These are phyloP conservation scores for Pachyrhizus erosus DNA, from an alignment of 306 rosid genomes.

Conservation along the genomic window DNA sequence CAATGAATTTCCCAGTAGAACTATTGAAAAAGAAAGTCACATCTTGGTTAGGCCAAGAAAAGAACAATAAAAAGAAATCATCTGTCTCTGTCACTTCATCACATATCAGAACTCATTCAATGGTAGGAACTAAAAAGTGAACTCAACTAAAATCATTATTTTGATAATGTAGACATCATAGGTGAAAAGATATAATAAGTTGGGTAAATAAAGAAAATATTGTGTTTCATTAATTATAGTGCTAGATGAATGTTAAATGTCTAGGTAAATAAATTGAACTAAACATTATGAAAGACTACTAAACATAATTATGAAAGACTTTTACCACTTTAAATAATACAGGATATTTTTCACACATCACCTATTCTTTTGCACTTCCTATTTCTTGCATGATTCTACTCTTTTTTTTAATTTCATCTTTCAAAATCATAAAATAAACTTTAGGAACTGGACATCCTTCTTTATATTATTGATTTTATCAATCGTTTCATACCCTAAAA, in stretches of 20 bases:
- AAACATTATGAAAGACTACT: neutral
- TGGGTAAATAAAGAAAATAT: neutral
- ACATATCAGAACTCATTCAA: neutral
- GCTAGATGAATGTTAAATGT: neutral
- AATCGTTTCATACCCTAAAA: neutral
- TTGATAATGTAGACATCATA: neutral
- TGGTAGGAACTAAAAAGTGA: neutral
- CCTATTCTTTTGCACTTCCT: neutral
- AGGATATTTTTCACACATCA: neutral
- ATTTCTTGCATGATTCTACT: neutral
- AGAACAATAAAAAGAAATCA: neutral
- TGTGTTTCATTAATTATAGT: neutral
- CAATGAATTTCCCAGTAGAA: neutral
- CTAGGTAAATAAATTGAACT: neutral
- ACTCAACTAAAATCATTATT: neutral
- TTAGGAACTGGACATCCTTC: neutral
- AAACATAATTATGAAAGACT: too few relatives aligned
- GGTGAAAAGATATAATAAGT: neutral
- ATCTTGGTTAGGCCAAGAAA: conserved; percentile 6
- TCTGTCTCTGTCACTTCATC: too few relatives aligned
- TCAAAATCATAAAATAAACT: neutral
- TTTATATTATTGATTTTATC: neutral
- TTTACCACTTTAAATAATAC: neutral
- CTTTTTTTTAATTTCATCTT: neutral
- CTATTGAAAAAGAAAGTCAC: conserved; percentile 4